These are phyloP conservation scores for Strobilomyces dryophilus DNA, from an alignment of 768 basidiomycete species.

Conservation along the genomic window DNA sequence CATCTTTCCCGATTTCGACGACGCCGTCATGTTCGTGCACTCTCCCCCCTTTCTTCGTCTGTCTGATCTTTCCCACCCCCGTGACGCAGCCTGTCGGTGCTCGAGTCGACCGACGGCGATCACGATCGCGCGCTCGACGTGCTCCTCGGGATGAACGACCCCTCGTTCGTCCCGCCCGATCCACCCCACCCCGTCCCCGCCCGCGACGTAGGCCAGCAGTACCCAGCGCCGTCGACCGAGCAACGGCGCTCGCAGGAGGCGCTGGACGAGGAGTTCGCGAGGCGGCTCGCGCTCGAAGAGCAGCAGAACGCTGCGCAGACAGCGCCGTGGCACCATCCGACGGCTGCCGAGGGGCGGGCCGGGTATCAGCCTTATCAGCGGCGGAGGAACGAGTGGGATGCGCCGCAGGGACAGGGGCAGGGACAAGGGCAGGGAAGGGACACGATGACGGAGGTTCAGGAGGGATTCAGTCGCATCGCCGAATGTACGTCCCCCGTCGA, in stretches of 20 bases:
- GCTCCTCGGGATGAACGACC: conserved; percentile 84
- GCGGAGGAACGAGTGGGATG: conserved; percentile 11
- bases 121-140: conserved; percentile 75
- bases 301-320: conserved; percentile 30
- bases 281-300: conserved; percentile 64
- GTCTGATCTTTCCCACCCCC: not conserved
- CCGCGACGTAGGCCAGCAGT: no score
- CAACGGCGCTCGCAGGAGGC: conserved; percentile 50
- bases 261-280: conserved; percentile 76
- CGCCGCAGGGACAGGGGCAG: conserved; percentile 12
- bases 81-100: conserved; percentile 59
- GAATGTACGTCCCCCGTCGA: conserved; percentile 52
- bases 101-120: conserved; percentile 67
- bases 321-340: conserved; percentile 18
- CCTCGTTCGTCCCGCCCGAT: conserved; percentile 53
- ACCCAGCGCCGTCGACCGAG: conserved; percentile 22
- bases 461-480: conserved; percentile 71
- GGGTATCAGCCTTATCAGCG: conserved; percentile 26
- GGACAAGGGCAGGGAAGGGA: conserved; percentile 37
- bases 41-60: not conserved
- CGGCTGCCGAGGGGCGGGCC: conserved; percentile 4
- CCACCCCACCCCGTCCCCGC: no score
- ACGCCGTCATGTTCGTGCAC: conserved; percentile 55
- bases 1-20: conserved; percentile 82
- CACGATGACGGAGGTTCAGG: conserved; percentile 64